These are phyloP conservation scores for Ceriops tagal DNA, from an alignment of 345 rosid genomes.

Conservation along the genomic window DNA sequence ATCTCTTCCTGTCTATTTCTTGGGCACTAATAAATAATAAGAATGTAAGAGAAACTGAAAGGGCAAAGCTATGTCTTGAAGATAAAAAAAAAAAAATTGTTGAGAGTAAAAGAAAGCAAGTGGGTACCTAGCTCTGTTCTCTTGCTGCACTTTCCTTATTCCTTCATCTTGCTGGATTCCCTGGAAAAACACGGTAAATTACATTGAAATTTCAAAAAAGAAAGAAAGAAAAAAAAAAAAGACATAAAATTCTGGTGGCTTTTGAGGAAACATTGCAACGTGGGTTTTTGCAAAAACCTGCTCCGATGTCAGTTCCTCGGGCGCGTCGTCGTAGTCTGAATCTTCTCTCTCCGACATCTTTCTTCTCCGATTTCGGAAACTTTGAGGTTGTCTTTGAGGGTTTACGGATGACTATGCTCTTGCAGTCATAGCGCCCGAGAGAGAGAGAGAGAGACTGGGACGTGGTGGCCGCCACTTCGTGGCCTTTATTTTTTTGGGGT, in stretches of 20 bases:
- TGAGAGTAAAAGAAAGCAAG: neutral
- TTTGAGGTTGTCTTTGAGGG: slow-evolving; percentile 27
- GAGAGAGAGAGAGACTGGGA: too few relatives aligned
- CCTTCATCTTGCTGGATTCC: slow-evolving; percentile 57
- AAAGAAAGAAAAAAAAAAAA: neutral
- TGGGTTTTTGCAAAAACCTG: slow-evolving; percentile 42
- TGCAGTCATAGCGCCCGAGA: too few relatives aligned
- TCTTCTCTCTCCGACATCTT: slow-evolving; percentile 50
- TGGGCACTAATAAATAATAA: too few relatives aligned
- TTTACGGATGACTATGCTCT: neutral
- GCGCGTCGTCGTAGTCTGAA: slow-evolving; percentile 59
- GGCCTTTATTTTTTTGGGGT: too few relatives aligned
- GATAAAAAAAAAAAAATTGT: neutral
- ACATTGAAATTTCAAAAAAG: neutral
- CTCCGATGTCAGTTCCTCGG: slow-evolving; percentile 72
- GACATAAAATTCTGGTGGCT: too few relatives aligned
- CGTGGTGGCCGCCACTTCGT: neutral
- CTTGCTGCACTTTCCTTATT: slow-evolving; percentile 55
- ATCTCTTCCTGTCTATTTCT: too few relatives aligned
- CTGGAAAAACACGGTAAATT: slow-evolving; percentile 28
- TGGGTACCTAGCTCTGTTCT: slow-evolving; percentile 56
- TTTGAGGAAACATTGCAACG: neutral
- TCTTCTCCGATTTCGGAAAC: neutral
- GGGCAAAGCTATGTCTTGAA: too few relatives aligned
- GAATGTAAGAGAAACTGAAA: too few relatives aligned